phyloP scores from a whole-genome alignment of 163 green algal genomes.

The Volvox carteri region DNA sequence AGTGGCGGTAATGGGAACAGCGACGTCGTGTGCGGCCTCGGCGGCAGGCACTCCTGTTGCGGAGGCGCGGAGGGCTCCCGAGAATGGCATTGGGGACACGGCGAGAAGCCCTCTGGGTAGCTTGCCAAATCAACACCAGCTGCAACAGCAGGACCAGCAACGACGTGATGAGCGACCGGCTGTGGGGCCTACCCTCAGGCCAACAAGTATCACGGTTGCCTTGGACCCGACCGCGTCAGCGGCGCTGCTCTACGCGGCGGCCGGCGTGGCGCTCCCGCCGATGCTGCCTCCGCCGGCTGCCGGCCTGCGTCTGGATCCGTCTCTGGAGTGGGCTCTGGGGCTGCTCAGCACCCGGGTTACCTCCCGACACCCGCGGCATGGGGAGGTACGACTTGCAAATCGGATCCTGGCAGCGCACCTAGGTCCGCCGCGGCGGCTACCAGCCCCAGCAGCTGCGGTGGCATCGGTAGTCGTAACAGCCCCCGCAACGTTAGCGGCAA shows the following conservation, averaged over 20 bases:
- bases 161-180: too few species aligned
- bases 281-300: neutral
- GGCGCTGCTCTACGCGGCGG: slow-evolving; percentile 10
- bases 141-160: too few species aligned
- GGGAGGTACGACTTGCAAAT: slow-evolving; percentile 12
- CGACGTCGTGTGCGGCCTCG: too few species aligned
- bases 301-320: slow-evolving; percentile 9
- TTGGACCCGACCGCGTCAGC: too few species aligned
- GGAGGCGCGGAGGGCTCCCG: too few species aligned
- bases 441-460: neutral
- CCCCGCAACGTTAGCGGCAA: neutral
- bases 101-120: too few species aligned
- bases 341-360: slow-evolving; percentile 14
- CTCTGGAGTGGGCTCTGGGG: slow-evolving; percentile 37
- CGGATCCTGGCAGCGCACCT: slow-evolving; percentile 29
- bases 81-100: too few species aligned
- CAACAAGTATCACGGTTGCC: too few species aligned
- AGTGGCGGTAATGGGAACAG: neutral
- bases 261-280: neutral
- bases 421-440: neutral
- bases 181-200: too few species aligned
- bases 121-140: too few species aligned
- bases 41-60: too few species aligned
- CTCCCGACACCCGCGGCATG: neutral
- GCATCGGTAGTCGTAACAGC: too few species aligned